Base-by-base conservation (phyloP, 495 filamentous ascomycete species). In the Diplogelasinospora grovesii region DNA sequence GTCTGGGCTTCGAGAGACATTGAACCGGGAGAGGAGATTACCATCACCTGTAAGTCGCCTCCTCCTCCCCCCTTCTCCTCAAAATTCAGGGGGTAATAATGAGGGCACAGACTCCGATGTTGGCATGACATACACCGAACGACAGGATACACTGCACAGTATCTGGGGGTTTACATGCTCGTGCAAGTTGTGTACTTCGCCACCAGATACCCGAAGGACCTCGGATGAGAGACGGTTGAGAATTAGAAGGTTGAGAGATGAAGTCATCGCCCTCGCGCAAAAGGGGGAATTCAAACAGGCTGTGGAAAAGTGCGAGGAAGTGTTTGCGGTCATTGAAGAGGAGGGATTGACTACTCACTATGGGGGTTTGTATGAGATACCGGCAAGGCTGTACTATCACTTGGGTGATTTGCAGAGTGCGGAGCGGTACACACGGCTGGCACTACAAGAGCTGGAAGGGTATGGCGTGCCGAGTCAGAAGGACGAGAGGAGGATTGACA, bases 11-110 rank as follows among this genome's bases (percentile, higher is more conserved):
- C 55, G n/a, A 46, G 53, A 7, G 59, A 64, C 32, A 66, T 64
- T 23, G 46, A 62, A 22, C 28, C 36, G 5, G 60, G 60, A 13
- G 63, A 66, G 25, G 63, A 66, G 37, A 62, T 66, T 21, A 61
- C 60, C 5, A 59, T 64, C 22, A 62, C 51, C 23, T 66, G 60
- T 62, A 44, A 46, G 59, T 16, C 9, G 11, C 20, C 16, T 19
- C 8, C 14, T 25, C 24, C 21, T 8, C 11, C 26, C 25, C 13
- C 16, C 18, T 13, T 4, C n/a, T n/a, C n/a, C n/a, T n/a, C n/a
- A n/a, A n/a, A 22, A 9, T 19, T 18, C 16, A n/a, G n/a, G n/a
- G n/a, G n/a, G n/a, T n/a, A n/a, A n/a, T n/a, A n/a, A n/a, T n/a
- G n/a, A 29, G 4, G 11, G 24, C 11, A 23, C 29, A 66, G 58